A percentile compares a stretch with the other conserved stretches of the same genome.
Conservation (phyloP, 257 asterid genomes). For the Henckelia pumila region DNA sequence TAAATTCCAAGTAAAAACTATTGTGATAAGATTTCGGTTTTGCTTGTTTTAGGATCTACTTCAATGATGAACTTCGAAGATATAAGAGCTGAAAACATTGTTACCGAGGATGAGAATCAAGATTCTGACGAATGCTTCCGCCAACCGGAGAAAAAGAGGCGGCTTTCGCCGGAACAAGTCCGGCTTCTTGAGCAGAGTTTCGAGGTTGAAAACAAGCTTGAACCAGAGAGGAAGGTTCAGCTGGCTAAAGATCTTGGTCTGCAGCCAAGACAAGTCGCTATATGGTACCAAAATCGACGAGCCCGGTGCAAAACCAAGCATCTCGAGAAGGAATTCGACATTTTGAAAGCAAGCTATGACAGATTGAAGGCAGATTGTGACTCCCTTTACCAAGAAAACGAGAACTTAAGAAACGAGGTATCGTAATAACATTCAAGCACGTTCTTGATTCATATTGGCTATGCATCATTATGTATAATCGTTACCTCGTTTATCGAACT, state of each 20-base stretch:
- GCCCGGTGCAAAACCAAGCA: conserved; percentile 73
- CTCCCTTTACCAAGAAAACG: conserved; percentile 51
- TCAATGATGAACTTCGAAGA: conserved; percentile 56
- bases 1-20: not conserved
- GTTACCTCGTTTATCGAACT: no score
- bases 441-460: no score
- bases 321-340: conserved; percentile 63
- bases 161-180: conserved; percentile 65
- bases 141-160: conserved; percentile 68
- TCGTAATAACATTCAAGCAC: not conserved
- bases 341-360: conserved; percentile 59
- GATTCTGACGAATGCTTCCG: conserved; percentile 49
- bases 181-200: conserved; percentile 72
- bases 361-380: conserved; percentile 57
- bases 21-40: not conserved
- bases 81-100: conserved; percentile 28
- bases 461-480: no score
- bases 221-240: conserved; percentile 70
- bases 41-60: conserved; percentile 51
- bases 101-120: conserved; percentile 39
- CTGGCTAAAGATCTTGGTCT: conserved; percentile 71
- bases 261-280: conserved; percentile 83
- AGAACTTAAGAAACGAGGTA: conserved; percentile 60
- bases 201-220: conserved; percentile 78
- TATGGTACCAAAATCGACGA: conserved; percentile 84